A percentile compares a stretch with the other conserved stretches of the same genome.
phyloP scores from a whole-genome alignment of 2,329 filamentous ascomycete genomes.

The Fusarium denticulatum region DNA sequence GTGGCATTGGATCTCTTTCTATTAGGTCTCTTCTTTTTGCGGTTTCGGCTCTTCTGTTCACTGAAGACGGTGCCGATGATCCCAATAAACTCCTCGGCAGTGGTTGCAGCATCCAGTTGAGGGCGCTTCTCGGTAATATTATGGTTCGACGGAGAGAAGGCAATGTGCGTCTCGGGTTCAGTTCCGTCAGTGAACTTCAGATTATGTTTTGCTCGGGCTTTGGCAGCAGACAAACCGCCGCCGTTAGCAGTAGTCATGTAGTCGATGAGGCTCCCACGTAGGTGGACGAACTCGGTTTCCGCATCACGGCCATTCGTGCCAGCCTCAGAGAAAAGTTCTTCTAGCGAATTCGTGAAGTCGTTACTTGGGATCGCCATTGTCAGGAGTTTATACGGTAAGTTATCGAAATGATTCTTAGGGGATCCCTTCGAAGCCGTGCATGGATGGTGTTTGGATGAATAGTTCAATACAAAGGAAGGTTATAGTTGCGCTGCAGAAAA shows the following conservation, averaged over 20 bases:
- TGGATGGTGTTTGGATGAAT: neutral
- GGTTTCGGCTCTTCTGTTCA: conserved; percentile 23
- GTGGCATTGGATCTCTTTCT: conserved; percentile 3
- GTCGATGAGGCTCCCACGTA: conserved; percentile 21
- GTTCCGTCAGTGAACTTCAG: conserved; percentile 36
- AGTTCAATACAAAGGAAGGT: neutral
- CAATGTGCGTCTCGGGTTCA: conserved; percentile 11
- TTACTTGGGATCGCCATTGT: neutral
- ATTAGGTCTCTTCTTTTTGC: neutral
- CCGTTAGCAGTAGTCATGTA: conserved; percentile 11
- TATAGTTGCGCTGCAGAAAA: neutral
- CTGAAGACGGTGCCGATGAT: conserved; percentile 12
- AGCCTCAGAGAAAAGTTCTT: conserved; percentile 35
- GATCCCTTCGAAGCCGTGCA: neutral
- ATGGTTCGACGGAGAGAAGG: conserved; percentile 13
- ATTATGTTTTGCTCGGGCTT: conserved; percentile 18
- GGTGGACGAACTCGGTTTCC: conserved; percentile 20
- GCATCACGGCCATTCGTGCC: neutral
- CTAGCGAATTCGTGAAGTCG: conserved; percentile 30
- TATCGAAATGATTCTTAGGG: neutral
- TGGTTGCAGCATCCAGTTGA: conserved; percentile 5
- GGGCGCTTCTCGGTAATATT: conserved; percentile 1
- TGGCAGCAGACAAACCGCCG: conserved; percentile 20
- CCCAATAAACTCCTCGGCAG: conserved; percentile 21
- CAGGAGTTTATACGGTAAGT: neutral